Conservation (phyloP, 495 filamentous ascomycete genomes). For the Stereocaulon alpinum region DNA sequence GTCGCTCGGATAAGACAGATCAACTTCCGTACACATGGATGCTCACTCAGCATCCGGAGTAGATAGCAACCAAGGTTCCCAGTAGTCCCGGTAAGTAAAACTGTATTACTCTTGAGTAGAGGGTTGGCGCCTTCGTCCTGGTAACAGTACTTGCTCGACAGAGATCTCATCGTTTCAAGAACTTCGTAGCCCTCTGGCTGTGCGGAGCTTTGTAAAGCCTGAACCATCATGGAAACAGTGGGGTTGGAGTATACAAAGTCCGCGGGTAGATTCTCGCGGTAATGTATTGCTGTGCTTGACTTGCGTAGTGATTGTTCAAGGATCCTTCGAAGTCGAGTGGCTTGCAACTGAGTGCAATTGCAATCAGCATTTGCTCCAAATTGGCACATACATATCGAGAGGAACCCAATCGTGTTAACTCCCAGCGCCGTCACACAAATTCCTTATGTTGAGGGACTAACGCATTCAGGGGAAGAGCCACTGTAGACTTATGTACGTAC, state of each 20-base stretch:
- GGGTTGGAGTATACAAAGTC: constrained; percentile 24
- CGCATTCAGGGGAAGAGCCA: too few relatives aligned
- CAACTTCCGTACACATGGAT: constrained; percentile 10
- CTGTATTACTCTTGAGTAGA: background rate
- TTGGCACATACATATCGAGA: too few relatives aligned
- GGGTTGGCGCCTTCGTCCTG: background rate
- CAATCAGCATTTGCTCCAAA: too few relatives aligned
- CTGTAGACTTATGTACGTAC: constrained; percentile 6
- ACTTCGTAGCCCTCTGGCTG: background rate
- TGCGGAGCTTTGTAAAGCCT: background rate
- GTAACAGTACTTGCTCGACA: constrained; percentile 1
- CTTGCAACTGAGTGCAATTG: constrained; percentile 14
- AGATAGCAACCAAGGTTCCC: constrained; percentile 28
- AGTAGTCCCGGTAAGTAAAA: constrained; percentile 31
- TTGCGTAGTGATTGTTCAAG: background rate
- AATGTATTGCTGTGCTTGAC: background rate
- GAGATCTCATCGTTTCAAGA: background rate
- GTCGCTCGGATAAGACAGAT: constrained; percentile 20
- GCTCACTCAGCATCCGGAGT: constrained; percentile 16
- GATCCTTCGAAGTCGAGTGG: constrained; percentile 4
- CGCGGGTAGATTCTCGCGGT: constrained; percentile 15
- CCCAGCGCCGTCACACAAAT: too few relatives aligned
- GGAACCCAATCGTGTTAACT: too few relatives aligned
- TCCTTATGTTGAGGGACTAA: too few relatives aligned
- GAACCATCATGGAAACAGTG: constrained; percentile 4